These are phyloP conservation scores for Niveomyces coronatus DNA, from an alignment of 2,329 filamentous ascomycete species.

Conservation along the genomic window DNA sequence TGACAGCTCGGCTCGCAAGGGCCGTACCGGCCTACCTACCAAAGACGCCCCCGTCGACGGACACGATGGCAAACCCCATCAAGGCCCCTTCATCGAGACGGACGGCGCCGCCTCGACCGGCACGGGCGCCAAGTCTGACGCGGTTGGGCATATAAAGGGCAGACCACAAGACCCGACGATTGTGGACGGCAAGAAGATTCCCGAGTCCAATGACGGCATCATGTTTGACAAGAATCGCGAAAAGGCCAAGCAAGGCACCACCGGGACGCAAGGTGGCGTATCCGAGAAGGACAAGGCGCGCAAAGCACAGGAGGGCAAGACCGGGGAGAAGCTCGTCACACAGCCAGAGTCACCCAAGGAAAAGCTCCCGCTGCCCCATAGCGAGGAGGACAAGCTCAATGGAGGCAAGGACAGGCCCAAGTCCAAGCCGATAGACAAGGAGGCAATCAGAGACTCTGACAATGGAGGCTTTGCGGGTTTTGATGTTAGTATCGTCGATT, in stretches of 20 bases:
- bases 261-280: constrained; percentile 81
- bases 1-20: constrained; percentile 20
- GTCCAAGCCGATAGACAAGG: constrained; percentile 26
- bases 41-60: constrained; percentile 88
- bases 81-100: constrained; percentile 66
- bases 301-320: constrained; percentile 55
- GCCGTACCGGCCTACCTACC: constrained; percentile 30
- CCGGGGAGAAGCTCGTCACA: constrained; percentile 57
- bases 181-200: constrained; percentile 50
- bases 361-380: constrained; percentile 69
- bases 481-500: constrained; percentile 25
- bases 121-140: constrained; percentile 17
- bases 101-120: constrained; percentile 23
- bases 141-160: constrained; percentile 33
- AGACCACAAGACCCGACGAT: constrained; percentile 41
- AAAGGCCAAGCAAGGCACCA: constrained; percentile 73
- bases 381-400: constrained; percentile 61
- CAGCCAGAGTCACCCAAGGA: constrained; percentile 79
- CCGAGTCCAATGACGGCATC: constrained; percentile 63
- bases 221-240: constrained; percentile 81
- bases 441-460: constrained; percentile 31
- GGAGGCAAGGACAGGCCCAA: constrained; percentile 29
- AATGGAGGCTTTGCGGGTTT: constrained; percentile 26
- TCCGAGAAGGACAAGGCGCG: constrained; percentile 74
- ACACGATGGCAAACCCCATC: constrained; percentile 85